phyloP scores from a whole-genome alignment of 2,329 filamentous ascomycete species.

The Harringtonia lauricola region DNA sequence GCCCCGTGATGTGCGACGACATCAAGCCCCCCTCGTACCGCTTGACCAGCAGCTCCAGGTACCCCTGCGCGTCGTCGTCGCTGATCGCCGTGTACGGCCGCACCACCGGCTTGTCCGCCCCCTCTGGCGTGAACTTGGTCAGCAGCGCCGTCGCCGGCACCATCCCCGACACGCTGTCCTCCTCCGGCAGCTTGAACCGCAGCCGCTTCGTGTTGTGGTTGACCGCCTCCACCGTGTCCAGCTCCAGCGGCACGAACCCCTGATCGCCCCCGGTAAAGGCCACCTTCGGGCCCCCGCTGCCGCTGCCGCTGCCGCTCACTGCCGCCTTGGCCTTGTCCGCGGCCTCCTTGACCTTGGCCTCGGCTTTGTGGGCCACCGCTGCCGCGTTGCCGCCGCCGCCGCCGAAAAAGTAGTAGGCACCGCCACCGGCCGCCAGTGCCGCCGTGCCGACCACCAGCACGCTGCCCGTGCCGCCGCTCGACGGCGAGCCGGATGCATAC shows the following conservation, averaged over 20 bases:
- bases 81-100: conserved; percentile 88
- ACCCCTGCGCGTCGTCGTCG: conserved; percentile 72
- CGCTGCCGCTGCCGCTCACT: conserved; percentile 24
- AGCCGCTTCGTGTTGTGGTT: conserved; percentile 95
- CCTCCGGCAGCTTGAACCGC: conserved; percentile 76
- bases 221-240: conserved; percentile 66
- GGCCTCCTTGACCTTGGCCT: neutral
- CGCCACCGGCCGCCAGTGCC: conserved; percentile 41
- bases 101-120: conserved; percentile 72
- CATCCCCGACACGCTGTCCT: conserved; percentile 75
- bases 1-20: conserved; percentile 77
- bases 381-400: conserved; percentile 21
- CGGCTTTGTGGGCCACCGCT: neutral
- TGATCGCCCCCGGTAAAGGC: conserved; percentile 76
- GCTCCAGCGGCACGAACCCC: conserved; percentile 72
- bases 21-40: conserved; percentile 83
- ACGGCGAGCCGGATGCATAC: conserved; percentile 56
- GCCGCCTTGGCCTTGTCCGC: conserved; percentile 33
- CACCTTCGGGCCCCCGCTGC: conserved; percentile 26
- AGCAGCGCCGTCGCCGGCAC: conserved; percentile 75
- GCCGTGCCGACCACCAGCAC: conserved; percentile 52
- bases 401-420: conserved; percentile 44
- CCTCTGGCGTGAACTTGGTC: conserved; percentile 82
- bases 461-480: conserved; percentile 38
- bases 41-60: conserved; percentile 85